phyloP scores from a whole-genome alignment of 805 yeast species.

The Candida ponderosae region DNA sequence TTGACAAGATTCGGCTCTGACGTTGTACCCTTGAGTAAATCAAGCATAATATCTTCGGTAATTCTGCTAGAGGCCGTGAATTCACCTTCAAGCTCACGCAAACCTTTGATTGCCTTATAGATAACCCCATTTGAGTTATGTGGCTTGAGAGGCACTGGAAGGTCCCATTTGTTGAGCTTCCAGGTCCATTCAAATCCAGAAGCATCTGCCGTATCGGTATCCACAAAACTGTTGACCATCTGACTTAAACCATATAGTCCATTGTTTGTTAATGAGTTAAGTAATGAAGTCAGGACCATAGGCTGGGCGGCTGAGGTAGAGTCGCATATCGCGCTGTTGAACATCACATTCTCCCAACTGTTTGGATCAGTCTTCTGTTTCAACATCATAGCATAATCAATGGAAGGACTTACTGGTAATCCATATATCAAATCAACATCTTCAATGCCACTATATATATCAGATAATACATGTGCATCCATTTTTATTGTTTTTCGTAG shows the following conservation, averaged over 20 bases:
- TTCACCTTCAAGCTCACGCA: slow-evolving; percentile 30
- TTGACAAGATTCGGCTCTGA: too few relatives aligned
- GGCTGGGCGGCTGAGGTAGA: too few relatives aligned
- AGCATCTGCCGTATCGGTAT: slow-evolving; percentile 12
- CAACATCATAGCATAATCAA: slow-evolving; percentile 42
- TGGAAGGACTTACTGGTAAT: slow-evolving; percentile 47
- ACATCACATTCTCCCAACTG: slow-evolving; percentile 37
- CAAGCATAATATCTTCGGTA: too few relatives aligned
- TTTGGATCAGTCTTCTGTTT: slow-evolving; percentile 25
- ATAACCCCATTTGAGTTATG: slow-evolving; percentile 35
- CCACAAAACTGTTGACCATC: slow-evolving; percentile 25
- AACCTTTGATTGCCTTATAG: slow-evolving; percentile 42
- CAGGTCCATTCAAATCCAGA: slow-evolving; percentile 63
- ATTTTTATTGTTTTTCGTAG: slow-evolving; percentile 2
- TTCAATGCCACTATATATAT: slow-evolving; percentile 44
- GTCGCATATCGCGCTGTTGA: slow-evolving; percentile 52
- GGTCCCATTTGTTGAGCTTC: slow-evolving; percentile 73
- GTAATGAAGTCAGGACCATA: too few relatives aligned
- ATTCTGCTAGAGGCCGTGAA: too few relatives aligned
- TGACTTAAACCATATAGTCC: slow-evolving; percentile 57
- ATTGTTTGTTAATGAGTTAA: slow-evolving; percentile 33
- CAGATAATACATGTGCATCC: slow-evolving; percentile 12
- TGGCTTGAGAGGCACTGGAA: slow-evolving; percentile 39
- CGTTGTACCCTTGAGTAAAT: too few relatives aligned
- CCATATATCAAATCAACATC: slow-evolving; percentile 63